phyloP scores from a whole-genome alignment of 1,284 basidiomycete genomes.

The Earliella scabrosa region DNA sequence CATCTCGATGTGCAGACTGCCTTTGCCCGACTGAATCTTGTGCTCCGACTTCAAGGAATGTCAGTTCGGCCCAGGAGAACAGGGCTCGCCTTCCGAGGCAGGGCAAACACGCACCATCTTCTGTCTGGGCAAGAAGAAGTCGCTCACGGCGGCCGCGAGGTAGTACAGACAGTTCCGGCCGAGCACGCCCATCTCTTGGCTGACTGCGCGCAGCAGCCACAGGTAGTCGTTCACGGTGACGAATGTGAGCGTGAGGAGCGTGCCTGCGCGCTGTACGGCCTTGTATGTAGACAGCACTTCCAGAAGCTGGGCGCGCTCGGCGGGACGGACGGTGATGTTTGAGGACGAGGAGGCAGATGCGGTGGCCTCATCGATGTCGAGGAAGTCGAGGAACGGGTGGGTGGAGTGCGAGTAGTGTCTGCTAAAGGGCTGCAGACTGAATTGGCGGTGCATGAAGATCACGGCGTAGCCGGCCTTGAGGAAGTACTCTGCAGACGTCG shows the following conservation, averaged over 20 bases:
- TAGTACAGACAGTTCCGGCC: constrained; percentile 89
- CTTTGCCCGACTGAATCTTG: constrained; percentile 97
- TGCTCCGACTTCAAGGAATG: constrained; percentile 83
- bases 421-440: constrained; percentile 96
- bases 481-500: constrained; percentile 98
- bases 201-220: constrained; percentile 87
- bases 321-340: constrained; percentile 67
- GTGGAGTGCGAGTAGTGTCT: constrained; percentile 97
- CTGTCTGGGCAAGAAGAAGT: constrained; percentile 94
- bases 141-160: constrained; percentile 96
- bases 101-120: constrained; percentile 67
- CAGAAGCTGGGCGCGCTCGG: constrained; percentile 69
- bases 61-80: no score
- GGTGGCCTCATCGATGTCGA: constrained; percentile 66
- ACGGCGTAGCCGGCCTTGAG: constrained; percentile 93
- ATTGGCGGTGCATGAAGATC: constrained; percentile 97
- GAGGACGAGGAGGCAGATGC: constrained; percentile 31
- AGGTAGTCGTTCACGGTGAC: constrained; percentile 97
- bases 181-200: constrained; percentile 70
- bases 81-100: no score
- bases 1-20: constrained; percentile 94
- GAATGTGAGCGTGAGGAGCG: constrained; percentile 87
- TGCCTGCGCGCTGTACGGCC: constrained; percentile 71
- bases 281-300: constrained; percentile 86
- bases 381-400: constrained; percentile 95